Base-by-base conservation (phyloP, 768 basidiomycete species). In the Mycena filopes region DNA sequence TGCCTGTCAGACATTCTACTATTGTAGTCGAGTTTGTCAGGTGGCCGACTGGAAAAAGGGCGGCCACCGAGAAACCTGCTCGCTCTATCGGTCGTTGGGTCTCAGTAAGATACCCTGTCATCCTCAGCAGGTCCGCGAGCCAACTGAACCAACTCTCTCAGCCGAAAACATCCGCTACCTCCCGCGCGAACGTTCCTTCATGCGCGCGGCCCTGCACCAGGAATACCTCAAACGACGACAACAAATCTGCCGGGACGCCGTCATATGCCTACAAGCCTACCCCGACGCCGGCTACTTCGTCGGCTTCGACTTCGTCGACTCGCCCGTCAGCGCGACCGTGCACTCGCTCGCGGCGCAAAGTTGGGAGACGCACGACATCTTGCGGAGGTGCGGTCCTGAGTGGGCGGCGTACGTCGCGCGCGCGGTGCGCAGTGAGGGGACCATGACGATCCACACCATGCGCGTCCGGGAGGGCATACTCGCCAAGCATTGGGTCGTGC, bases 21-120 rank as follows among this genome's bases (percentile, higher is more conserved):
- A 60, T 21, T 60, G 59, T 23, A 43, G 29, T 20, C 36, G 23
- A 20, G 49, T 42, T 29, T 60, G 59, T 33, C 59, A 60, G 45
- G 53, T 2, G 21, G 50, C 59, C 20, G 59, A 60, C 15, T 60
- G 59, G 59, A 2, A 9, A 4, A 29, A 40, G 2, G 47, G 57
- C 16, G 1, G 31, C 11, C 59, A 60, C 26, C 28, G 21, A 25
- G 15, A n/a, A 1, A 28, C 58, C 21, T 53, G 59, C 43, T 16
- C 31, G 18, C 23, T 29, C 12, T 29, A 28, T 41, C 57, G 26
- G 7, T 11, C 38, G 23, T 28, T 40, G 48, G 40, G 18, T 50
- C 58, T 60, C 18, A 41, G 58, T 60, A 28, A 13, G 45, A 18
- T 46, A 33, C 18, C 20, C 4, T n/a, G 15, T 36, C 16, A 11